Evolutionary conservation across 306 rosid species (phyloP), one percentile per base, ranked within the genome.

Genomic region (Styphnolobium japonicum): DNA sequence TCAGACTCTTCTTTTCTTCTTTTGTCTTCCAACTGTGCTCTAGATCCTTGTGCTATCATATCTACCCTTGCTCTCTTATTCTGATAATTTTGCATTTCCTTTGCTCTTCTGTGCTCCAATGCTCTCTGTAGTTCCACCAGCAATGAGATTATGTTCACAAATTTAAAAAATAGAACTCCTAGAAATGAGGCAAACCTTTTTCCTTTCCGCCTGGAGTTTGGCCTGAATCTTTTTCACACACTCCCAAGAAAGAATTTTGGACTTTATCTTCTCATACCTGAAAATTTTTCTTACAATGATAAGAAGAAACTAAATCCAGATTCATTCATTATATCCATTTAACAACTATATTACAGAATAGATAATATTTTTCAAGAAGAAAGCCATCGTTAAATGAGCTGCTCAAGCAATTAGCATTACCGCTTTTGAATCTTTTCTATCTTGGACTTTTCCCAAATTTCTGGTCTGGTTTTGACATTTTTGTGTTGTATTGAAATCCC

Each of bases 181-280:
- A 66, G 8, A 48, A 25, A 34, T 60, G 46, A 53, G 73, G 7
- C 64, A 56, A 68, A 89, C 91, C 87, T 86, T 82, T 62, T 60
- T 86, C 60, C 61, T 86, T 51, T 87, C 91, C 82, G 72, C 79
- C 69, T 92, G 86, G 62, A 45, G 53, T 70, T 85, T 87, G 22
- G 84, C 89, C 61, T 84, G 83, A 88, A 70, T 80, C 77, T 82
- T 93, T 80, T 81, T 89, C 87, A 89, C 80, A 58, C 83, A 75
- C 81, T 93, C 90, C 92, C 90, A 89, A 2, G 68, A 73, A 78
- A 76, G 78, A 80, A 88, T 84, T 19, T 81, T 46, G 49, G 86
- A 81, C 84, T 81, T 88, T 9, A 75, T 69, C 73, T 84, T 85
- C 71, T 82, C 88, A 65, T 85, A 88, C 90, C 96, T 93, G 88